Evolutionary conservation across 306 rosid species (phyloP).

Genomic region (Begonia loranthoides): DNA sequence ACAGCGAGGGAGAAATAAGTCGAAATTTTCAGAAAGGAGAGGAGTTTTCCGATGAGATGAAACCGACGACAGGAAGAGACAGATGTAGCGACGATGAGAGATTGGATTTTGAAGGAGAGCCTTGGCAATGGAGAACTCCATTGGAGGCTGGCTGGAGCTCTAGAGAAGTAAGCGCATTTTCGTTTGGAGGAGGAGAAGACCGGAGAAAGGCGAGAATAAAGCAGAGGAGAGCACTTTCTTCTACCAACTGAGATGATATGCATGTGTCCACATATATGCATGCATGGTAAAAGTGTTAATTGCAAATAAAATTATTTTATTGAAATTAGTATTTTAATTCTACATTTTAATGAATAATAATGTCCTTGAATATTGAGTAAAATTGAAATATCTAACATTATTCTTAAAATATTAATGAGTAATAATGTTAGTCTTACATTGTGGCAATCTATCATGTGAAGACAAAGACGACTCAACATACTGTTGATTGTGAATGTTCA

Average conservation of each 20-base stretch:
- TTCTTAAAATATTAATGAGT: no score
- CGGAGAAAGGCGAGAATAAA: background rate
- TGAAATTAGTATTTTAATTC: no score
- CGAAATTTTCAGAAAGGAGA: constrained; percentile 13
- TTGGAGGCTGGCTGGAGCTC: constrained; percentile 19
- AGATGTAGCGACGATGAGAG: constrained; percentile 16
- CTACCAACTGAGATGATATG: background rate
- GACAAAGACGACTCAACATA: no score
- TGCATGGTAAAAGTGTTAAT: no score
- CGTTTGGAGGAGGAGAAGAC: background rate
- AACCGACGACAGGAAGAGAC: constrained; percentile 12
- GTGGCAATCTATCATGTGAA: no score
- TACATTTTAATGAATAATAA: no score
- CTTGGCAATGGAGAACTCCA: constrained; percentile 12
- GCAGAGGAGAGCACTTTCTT: constrained; percentile 7
- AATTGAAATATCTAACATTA: no score
- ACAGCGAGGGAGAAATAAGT: constrained; percentile 24
- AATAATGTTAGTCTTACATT: no score
- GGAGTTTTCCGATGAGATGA: constrained; percentile 16
- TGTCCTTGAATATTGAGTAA: no score
- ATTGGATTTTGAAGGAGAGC: background rate
- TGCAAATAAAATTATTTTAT: no score
- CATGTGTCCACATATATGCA: no score
- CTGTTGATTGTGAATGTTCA: no score
- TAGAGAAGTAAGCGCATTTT: constrained; percentile 5